Conservation (phyloP, 768 basidiomycete species). For the Termitomyces sp. region DNA sequence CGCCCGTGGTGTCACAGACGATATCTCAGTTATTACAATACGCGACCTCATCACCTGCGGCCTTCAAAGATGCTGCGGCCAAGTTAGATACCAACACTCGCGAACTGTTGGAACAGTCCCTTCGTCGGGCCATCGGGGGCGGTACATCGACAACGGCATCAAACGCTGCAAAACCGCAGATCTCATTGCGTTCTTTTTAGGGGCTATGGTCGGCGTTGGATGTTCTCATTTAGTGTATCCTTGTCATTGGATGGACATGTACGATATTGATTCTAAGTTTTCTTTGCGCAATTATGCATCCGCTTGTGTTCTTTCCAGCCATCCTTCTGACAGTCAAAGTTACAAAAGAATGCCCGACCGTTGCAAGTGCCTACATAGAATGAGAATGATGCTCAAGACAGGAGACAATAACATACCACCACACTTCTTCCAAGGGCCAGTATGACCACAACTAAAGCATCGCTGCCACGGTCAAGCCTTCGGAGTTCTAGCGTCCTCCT, state of each 20-base stretch:
- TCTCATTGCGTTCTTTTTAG: slow-evolving; percentile 71
- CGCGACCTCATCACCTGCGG: slow-evolving; percentile 63
- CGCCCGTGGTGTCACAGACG: slow-evolving; percentile 52
- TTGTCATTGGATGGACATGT: neutral
- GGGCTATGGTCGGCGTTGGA: neutral
- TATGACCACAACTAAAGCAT: neutral
- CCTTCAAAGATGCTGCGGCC: slow-evolving; percentile 83
- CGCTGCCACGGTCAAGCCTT: neutral
- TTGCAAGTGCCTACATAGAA: too few species aligned
- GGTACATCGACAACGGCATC: slow-evolving; percentile 27
- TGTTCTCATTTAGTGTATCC: neutral
- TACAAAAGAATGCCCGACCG: neutral
- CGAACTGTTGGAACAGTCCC: slow-evolving; percentile 69
- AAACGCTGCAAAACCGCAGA: slow-evolving; percentile 62
- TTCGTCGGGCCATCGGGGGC: slow-evolving; percentile 71
- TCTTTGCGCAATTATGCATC: neutral
- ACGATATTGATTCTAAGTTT: neutral
- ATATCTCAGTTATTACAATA: slow-evolving; percentile 67
- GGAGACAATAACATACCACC: neutral
- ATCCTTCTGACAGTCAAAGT: neutral
- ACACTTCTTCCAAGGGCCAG: neutral
- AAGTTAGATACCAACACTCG: slow-evolving; percentile 56
- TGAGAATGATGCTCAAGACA: neutral
- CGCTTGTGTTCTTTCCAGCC: neutral
- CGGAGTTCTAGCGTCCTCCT: neutral